Evolutionary conservation across 2,329 filamentous ascomycete species (phyloP).

Genomic region (Diatrype stigma): DNA sequence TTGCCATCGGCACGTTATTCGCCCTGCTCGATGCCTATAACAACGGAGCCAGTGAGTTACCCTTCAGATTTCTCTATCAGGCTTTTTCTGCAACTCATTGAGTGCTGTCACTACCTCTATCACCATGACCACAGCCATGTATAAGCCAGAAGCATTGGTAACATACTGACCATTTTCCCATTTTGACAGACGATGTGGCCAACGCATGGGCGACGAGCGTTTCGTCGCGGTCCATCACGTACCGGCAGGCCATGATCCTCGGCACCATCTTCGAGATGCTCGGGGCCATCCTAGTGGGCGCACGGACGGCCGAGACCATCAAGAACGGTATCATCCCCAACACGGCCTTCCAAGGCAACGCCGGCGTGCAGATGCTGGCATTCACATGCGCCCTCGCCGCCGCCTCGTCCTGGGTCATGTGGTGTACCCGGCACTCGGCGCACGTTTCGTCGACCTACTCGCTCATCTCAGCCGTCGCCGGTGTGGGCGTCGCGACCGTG

Average conservation of each 20-base stretch:
- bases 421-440: constrained; percentile 69
- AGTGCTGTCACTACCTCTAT: too few species aligned
- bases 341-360: constrained; percentile 53
- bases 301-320: constrained; percentile 70
- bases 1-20: constrained; percentile 72
- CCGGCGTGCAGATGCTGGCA: constrained; percentile 64
- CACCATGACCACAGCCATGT: too few species aligned
- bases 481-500: constrained; percentile 64
- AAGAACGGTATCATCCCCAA: constrained; percentile 71
- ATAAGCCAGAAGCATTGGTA: too few species aligned
- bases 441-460: constrained; percentile 73
- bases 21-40: constrained; percentile 74
- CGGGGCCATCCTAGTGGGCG: constrained; percentile 63
- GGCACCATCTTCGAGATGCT: constrained; percentile 64
- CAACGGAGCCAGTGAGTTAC: constrained; percentile 68
- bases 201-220: constrained; percentile 80
- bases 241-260: constrained; percentile 64
- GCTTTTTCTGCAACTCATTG: too few species aligned
- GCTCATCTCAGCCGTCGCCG: constrained; percentile 63
- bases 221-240: constrained; percentile 71
- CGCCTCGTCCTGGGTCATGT: constrained; percentile 72
- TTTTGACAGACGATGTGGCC: constrained; percentile 68
- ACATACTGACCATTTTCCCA: constrained; percentile 8
- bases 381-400: constrained; percentile 61
- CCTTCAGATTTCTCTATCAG: neutral